Evolutionary conservation across 208 protist genomes (phyloP), one percentile per base, ranked within the genome.

Genomic region (Trypanosoma conorhini): DNA sequence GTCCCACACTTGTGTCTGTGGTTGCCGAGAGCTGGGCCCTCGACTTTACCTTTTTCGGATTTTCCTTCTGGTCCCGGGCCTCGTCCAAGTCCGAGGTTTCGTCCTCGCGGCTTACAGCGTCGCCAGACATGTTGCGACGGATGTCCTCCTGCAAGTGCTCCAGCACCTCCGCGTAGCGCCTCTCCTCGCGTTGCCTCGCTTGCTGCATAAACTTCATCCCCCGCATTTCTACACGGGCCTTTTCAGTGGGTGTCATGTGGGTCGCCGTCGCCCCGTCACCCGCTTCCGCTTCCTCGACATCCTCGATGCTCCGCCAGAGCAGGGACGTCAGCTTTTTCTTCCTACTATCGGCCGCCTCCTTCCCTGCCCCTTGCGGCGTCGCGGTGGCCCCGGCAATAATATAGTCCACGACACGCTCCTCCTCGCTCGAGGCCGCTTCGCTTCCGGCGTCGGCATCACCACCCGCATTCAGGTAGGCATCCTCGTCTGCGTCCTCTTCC

Each of bases 121-220:
- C 72, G 19, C 79, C 71, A 28, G 44, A 40, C 38, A 82, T 72
- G 35, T 88, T 68, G 5, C 72, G 76, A 30, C 71, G 72, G 55
- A 93, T 86, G 54, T 91, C 86, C 28, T 82, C 74, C 61, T 77
- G 58, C 44, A 93, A 72, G 21, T 69, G 35, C 8, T 87, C 72
- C 40, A 96, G 55, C 33, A 91, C 70, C 12, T 89, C 83, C 26
- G 50, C 63, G 60, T 90, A 86, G 15, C 77, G 80, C 62, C 82
- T 87, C 52, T 88, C 76, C 67, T 89, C 79, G 0, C 91, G 74
- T 59, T 91, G 81, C 3, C 67, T 85, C 3, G 93, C 87, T 12
- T 79, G 72, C 70, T 93, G 90, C 91, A 95, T 97, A 74, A 97
- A 96, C 66, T 89, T 86, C 89, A 95, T 94, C 33, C 70, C 77